Conservation (phyloP, 345 rosid species). For the Eucalyptus victrix region DNA sequence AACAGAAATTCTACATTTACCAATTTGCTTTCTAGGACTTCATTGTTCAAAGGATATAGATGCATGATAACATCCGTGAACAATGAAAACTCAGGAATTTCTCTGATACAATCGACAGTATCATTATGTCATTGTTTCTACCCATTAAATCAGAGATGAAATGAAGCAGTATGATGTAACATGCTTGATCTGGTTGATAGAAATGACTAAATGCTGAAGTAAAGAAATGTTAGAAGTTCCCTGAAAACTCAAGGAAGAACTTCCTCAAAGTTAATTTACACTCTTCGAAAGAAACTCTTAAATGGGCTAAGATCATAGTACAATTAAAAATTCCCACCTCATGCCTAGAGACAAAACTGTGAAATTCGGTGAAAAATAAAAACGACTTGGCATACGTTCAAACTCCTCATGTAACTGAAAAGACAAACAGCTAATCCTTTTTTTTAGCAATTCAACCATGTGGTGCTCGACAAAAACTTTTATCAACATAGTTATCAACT, state of each 20-base stretch:
- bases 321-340: background rate
- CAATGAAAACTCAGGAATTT: background rate
- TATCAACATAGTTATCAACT: background rate
- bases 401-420: background rate
- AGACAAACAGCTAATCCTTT: background rate
- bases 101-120: background rate
- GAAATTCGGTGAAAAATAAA: background rate
- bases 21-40: background rate
- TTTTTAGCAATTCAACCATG: background rate
- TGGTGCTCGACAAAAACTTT: rapidly evolving
- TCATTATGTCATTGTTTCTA: background rate
- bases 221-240: background rate
- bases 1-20: background rate
- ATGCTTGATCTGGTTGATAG: background rate
- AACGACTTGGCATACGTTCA: background rate
- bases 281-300: background rate
- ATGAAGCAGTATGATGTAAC: background rate
- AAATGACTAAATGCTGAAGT: background rate
- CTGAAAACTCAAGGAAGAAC: background rate
- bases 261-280: background rate
- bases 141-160: background rate
- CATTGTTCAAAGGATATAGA: background rate
- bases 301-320: background rate
- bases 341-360: background rate
- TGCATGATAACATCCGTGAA: background rate